phyloP scores from a whole-genome alignment of 2,329 filamentous ascomycete species.

The Epichloe gansuensis region DNA sequence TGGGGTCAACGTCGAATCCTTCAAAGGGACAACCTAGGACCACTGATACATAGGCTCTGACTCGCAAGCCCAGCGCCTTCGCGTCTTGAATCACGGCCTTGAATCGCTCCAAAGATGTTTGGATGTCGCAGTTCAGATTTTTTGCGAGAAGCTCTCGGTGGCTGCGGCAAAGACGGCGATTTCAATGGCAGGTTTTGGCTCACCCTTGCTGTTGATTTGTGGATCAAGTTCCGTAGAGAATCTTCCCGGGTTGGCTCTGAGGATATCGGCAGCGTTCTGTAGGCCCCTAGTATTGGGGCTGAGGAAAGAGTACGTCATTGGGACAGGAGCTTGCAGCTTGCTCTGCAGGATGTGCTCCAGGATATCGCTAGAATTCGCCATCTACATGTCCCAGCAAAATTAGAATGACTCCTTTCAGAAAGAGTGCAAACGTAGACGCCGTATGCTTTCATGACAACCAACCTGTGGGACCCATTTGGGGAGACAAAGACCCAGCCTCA shows the following conservation, averaged over 20 bases:
- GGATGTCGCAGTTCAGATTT: conserved; percentile 73
- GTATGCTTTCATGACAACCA: conserved; percentile 6
- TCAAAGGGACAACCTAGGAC: conserved; percentile 72
- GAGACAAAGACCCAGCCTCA: conserved; percentile 71
- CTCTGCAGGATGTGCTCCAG: conserved; percentile 53
- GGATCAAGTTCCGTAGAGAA: conserved; percentile 40
- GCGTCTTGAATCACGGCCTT: conserved; percentile 56
- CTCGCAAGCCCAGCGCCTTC: conserved; percentile 51
- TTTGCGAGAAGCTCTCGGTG: conserved; percentile 67
- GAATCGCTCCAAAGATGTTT: conserved; percentile 60
- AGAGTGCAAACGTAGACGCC: neutral
- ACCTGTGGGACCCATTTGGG: conserved; percentile 77
- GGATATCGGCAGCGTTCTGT: conserved; percentile 44
- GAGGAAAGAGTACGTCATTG: conserved; percentile 68
- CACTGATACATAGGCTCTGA: conserved; percentile 70
- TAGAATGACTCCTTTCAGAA: neutral
- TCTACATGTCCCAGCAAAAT: conserved; percentile 32
- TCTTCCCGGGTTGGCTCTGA: conserved; percentile 37
- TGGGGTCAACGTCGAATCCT: conserved; percentile 50
- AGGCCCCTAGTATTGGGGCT: conserved; percentile 67
- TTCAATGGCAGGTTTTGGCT: conserved; percentile 44
- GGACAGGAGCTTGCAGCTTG: conserved; percentile 38
- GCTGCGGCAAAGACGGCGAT: conserved; percentile 73
- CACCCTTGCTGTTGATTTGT: conserved; percentile 22
- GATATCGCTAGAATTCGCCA: conserved; percentile 68